Evolutionary conservation across 495 filamentous ascomycete species (phyloP).

Genomic region (Rhizodiscina lignyota): DNA sequence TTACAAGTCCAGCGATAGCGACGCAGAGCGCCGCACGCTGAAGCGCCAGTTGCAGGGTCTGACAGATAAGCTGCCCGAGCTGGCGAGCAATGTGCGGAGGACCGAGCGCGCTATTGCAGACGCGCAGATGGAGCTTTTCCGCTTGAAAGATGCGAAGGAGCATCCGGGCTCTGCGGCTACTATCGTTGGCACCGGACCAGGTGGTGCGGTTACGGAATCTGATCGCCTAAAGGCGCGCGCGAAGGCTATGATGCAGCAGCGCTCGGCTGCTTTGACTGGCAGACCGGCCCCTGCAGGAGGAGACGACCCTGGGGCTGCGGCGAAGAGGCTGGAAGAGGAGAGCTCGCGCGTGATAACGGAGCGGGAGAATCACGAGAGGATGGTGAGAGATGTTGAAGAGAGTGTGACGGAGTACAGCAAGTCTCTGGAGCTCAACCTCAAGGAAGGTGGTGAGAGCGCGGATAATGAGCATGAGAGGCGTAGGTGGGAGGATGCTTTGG

Average conservation of each 20-base stretch:
- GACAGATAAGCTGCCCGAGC: slow-evolving; percentile 77
- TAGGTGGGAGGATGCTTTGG: slow-evolving; percentile 91
- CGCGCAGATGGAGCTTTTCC: slow-evolving; percentile 83
- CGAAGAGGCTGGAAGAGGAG: slow-evolving; percentile 71
- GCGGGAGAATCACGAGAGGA: slow-evolving; percentile 81
- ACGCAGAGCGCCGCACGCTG: slow-evolving; percentile 69
- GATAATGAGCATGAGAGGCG: slow-evolving; percentile 74
- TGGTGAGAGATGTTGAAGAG: slow-evolving; percentile 94
- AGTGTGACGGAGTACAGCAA: slow-evolving; percentile 80
- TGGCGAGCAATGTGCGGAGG: slow-evolving; percentile 80
- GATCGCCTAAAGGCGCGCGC: slow-evolving; percentile 90
- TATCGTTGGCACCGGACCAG: slow-evolving; percentile 86
- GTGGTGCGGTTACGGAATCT: slow-evolving; percentile 79
- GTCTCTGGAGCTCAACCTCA: slow-evolving; percentile 70
- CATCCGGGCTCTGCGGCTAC: slow-evolving; percentile 68
- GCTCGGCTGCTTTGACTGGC: slow-evolving; percentile 80
- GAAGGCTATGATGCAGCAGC: slow-evolving; percentile 96
- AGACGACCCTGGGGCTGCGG: slow-evolving; percentile 55
- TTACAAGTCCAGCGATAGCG: slow-evolving; percentile 56
- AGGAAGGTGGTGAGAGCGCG: slow-evolving; percentile 55
- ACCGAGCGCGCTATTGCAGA: slow-evolving; percentile 88
- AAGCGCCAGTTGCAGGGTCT: slow-evolving; percentile 77
- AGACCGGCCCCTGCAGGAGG: slow-evolving; percentile 45
- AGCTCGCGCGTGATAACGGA: slow-evolving; percentile 64
- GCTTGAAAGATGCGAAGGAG: slow-evolving; percentile 80